These are phyloP conservation scores for Cladosporium sp. DNA, from an alignment of 2,329 filamentous ascomycete species.

Conservation along the genomic window DNA sequence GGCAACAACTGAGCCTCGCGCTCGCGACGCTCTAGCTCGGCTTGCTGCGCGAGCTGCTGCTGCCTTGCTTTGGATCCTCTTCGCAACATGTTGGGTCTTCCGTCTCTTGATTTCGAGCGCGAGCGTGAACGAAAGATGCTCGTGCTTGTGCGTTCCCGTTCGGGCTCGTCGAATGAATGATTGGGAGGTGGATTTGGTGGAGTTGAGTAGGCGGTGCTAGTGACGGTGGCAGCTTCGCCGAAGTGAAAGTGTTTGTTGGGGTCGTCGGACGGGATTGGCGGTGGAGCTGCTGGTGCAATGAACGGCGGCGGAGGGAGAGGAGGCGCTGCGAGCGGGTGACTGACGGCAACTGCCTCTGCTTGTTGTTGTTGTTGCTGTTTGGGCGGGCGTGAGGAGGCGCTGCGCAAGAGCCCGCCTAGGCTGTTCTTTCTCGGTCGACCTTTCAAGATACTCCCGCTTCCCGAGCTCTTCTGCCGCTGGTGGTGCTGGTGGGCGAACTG, in stretches of 20 bases:
- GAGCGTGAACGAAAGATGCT: conserved; percentile 11
- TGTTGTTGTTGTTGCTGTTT: not conserved
- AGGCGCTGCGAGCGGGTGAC: conserved; percentile 1
- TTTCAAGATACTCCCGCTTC: conserved; percentile 6
- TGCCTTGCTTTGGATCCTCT: conserved; percentile 34
- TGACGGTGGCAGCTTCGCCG: conserved; percentile 2
- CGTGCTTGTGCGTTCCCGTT: not conserved
- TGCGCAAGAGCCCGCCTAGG: conserved; percentile 6
- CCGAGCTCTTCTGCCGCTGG: conserved; percentile 8
- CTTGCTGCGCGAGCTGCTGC: conserved; percentile 17
- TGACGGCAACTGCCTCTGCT: not conserved
- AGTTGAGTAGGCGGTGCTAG: conserved; percentile 7
- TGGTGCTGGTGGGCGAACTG: not conserved
- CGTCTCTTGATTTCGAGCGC: conserved; percentile 6
- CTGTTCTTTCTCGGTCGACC: conserved; percentile 10
- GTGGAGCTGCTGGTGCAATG: not conserved
- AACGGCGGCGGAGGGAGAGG: conserved; percentile 7
- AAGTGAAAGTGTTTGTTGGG: conserved; percentile 4
- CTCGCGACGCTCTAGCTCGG: conserved; percentile 16
- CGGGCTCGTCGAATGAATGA: conserved; percentile 6
- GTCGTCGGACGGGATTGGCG: not conserved
- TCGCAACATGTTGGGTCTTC: conserved; percentile 26
- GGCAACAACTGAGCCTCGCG: conserved; percentile 48
- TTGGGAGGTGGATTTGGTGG: not conserved
- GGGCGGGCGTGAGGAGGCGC: not conserved